These are phyloP conservation scores for Cystoderma amianthinum DNA, from an alignment of 768 basidiomycete species.

Conservation along the genomic window DNA sequence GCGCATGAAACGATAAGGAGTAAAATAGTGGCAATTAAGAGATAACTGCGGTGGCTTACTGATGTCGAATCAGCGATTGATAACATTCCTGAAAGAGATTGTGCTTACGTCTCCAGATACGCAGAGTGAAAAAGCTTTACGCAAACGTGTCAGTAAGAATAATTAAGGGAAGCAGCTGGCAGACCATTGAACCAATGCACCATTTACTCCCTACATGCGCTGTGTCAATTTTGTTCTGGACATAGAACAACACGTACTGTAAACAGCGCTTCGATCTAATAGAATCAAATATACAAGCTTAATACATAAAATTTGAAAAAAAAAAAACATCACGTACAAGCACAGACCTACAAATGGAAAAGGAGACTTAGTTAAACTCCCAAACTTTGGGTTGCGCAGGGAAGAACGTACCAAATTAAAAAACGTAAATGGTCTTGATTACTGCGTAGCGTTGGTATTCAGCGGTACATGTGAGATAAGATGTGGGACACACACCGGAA, in stretches of 20 bases:
- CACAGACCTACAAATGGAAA: constrained; percentile 35
- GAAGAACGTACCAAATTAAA: constrained; percentile 21
- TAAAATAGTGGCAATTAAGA: constrained; percentile 22
- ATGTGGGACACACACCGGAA: constrained; percentile 23
- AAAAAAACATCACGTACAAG: constrained; percentile 20
- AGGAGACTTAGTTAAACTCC: too few species aligned
- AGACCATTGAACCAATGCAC: constrained; percentile 44
- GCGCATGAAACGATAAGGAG: constrained; percentile 23
- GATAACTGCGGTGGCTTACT: constrained; percentile 35
- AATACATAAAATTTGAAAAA: too few species aligned
- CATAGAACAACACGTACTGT: too few species aligned
- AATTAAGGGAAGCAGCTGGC: too few species aligned
- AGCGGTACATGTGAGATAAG: neutral
- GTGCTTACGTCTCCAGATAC: constrained; percentile 42
- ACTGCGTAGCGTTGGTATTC: constrained; percentile 9
- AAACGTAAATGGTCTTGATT: constrained; percentile 13
- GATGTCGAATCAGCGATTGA: neutral
- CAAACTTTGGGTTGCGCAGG: too few species aligned
- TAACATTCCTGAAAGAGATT: constrained; percentile 2
- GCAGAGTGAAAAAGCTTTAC: constrained; percentile 41
- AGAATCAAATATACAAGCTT: too few species aligned
- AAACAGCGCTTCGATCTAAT: constrained; percentile 37
- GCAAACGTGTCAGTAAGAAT: too few species aligned
- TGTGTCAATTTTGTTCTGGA: too few species aligned
- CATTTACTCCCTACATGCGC: constrained; percentile 42